Percentiles rank a stretch among this genome's conserved stretches.
Evolutionary conservation across 1,139 yeast species (phyloP).

Genomic region (Debaryomycetaceae sp.): DNA sequence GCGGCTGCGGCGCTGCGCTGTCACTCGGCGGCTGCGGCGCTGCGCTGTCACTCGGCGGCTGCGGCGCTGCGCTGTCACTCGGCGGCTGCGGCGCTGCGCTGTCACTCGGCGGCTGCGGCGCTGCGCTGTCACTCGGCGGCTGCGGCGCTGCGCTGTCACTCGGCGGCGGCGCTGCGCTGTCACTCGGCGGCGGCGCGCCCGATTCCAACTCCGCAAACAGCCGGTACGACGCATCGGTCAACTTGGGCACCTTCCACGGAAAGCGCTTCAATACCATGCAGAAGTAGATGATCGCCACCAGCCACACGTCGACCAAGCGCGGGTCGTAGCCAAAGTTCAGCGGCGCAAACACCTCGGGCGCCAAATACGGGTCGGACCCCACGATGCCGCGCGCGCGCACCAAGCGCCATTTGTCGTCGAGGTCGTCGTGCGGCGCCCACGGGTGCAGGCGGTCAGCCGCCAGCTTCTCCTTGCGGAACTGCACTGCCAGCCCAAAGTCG

Average conservation of each 20-base stretch:
- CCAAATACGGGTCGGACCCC: slow-evolving; percentile 77
- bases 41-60: too few species aligned
- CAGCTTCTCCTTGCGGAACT: slow-evolving; percentile 39
- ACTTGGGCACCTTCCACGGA: slow-evolving; percentile 76
- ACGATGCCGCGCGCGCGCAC: slow-evolving; percentile 61
- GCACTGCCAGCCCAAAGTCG: slow-evolving; percentile 76
- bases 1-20: too few species aligned
- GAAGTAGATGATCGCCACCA: slow-evolving; percentile 69
- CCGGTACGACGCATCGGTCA: slow-evolving; percentile 51
- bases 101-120: too few species aligned
- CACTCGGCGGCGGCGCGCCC: not conserved
- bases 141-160: too few species aligned
- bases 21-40: too few species aligned
- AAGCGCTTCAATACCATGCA: slow-evolving; percentile 70
- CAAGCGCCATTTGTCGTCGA: slow-evolving; percentile 22
- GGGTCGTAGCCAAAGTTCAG: slow-evolving; percentile 56
- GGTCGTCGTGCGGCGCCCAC: slow-evolving; percentile 22
- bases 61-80: too few species aligned
- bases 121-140: too few species aligned
- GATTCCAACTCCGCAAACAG: slow-evolving; percentile 25
- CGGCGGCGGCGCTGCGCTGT: too few species aligned
- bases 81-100: too few species aligned
- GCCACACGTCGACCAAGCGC: slow-evolving; percentile 72
- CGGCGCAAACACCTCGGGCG: slow-evolving; percentile 65
- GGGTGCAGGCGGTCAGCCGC: slow-evolving; percentile 27